Evolutionary conservation across 768 basidiomycete genomes (phyloP).

Genomic region (Kwoniella sp.): DNA sequence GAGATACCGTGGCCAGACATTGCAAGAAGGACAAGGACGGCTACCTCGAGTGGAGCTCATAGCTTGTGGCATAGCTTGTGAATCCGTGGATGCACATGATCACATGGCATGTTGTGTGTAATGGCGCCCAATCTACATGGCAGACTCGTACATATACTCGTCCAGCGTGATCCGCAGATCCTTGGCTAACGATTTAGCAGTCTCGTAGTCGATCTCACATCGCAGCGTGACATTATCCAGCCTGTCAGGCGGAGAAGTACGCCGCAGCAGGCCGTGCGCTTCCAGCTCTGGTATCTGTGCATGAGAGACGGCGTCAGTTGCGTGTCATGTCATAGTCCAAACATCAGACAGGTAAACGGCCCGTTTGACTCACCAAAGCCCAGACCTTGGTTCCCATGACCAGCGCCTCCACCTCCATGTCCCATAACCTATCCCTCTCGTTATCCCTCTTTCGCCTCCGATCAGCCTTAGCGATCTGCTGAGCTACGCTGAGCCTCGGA

Average conservation of each 20-base stretch:
- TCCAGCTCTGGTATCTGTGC: conserved; percentile 52
- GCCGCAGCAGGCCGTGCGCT: conserved; percentile 32
- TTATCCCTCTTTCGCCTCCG: conserved; percentile 66
- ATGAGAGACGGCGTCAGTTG: not conserved
- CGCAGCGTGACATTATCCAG: conserved; percentile 46
- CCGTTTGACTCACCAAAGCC: conserved; percentile 68
- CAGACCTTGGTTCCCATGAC: conserved; percentile 62
- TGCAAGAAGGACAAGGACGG: conserved; percentile 33
- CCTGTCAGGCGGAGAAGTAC: conserved; percentile 41
- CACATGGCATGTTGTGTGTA: not conserved
- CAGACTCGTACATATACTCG: conserved; percentile 42
- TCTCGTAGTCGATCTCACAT: conserved; percentile 43
- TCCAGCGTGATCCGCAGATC: conserved; percentile 38
- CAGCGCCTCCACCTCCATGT: conserved; percentile 64
- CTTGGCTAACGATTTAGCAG: conserved; percentile 27
- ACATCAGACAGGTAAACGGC: not conserved
- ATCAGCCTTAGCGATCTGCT: conserved; percentile 67
- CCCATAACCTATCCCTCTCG: conserved; percentile 82
- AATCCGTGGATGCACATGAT: not conserved
- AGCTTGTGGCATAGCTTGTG: no score
- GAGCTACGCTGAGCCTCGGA: conserved; percentile 57
- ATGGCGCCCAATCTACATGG: conserved; percentile 12
- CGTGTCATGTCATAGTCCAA: no score
- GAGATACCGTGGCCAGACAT: conserved; percentile 66
- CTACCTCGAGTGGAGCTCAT: conserved; percentile 35